Evolutionary conservation across 1,139 yeast species (phyloP), one percentile per base, ranked within the genome.

Genomic region (Sugiyamaella pinicola): DNA sequence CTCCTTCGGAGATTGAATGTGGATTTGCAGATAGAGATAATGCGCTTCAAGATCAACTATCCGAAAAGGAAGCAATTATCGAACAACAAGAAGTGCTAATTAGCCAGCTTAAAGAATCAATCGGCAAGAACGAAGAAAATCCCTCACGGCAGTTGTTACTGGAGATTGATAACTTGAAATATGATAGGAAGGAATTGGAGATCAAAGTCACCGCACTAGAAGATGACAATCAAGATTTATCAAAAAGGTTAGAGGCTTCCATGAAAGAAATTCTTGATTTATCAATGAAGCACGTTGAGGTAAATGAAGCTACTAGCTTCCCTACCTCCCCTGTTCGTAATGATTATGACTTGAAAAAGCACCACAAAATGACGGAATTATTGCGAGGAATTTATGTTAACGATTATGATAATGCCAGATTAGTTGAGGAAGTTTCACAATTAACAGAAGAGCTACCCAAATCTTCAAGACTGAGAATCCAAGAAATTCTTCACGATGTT

Each of bases 11-110:
- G 15, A 38, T 51, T 12, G 51, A 59, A 9, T 71, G 66, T 26
- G 72, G 67, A 46, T 65, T 60, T 33, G 47, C 68, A 39, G 57
- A 60, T 12, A 63, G 71, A 1, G 74, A 70, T 52, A 70, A 69
- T 49, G 70, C 70, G 42, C 51, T 69, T 13, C 72, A 70, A 51
- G 74, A 70, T 53, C 68, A 62, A 46, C 51, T 71, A 18, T 56
- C 67, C 1, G 72, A 70, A 42, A 63, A 64, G 39, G 74, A 70
- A 33, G 44, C 61, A 0, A 48, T 62, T 5, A 63, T 71, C 13
- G 58, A 58, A 17, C 62, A 61, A 40, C 66, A 63, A 44, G 66
- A 64, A 35, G 52, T 47, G 38, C 54, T 56, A 8, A 47, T 58
- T 17, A 38, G 34, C 2, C 43, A 48, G 19, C 57, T 66, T 9